Conservation (phyloP, 2,329 filamentous ascomycete species). For the Hymenoscyphus salicellus region DNA sequence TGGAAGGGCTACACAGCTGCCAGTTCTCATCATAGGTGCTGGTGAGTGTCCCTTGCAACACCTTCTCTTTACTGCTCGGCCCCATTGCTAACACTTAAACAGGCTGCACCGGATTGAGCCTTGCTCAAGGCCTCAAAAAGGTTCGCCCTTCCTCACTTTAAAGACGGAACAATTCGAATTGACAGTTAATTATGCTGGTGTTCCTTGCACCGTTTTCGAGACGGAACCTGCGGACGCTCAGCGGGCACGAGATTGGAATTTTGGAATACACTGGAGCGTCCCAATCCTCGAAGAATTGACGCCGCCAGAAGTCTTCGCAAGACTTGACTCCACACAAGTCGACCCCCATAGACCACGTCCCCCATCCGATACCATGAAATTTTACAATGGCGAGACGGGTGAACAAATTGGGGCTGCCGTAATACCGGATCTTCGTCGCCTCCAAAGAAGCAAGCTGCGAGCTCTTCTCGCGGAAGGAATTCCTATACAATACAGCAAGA, state of each 20-base stretch:
- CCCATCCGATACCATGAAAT: background rate
- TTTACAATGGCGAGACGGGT: slow-evolving; percentile 13
- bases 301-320: background rate
- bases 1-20: background rate
- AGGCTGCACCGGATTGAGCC: slow-evolving; percentile 36
- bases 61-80: background rate
- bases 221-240: slow-evolving; percentile 1
- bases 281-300: slow-evolving; percentile 12
- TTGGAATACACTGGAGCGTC: slow-evolving; percentile 15
- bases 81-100: background rate
- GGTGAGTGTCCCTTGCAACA: background rate
- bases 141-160: slow-evolving; percentile 17
- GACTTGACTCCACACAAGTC: background rate
- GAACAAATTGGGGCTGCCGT: slow-evolving; percentile 6
- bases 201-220: slow-evolving; percentile 17
- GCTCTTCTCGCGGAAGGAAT: slow-evolving; percentile 14
- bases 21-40: background rate
- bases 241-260: slow-evolving; percentile 17
- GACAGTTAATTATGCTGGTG: background rate
- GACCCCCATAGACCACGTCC: background rate
- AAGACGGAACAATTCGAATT: background rate
- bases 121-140: slow-evolving; percentile 42
- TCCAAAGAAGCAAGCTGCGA: slow-evolving; percentile 17
- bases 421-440: slow-evolving; percentile 13
- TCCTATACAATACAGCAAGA: slow-evolving; percentile 31